These are phyloP conservation scores for Citrus reticulata DNA, from an alignment of 345 rosid species.

Conservation along the genomic window DNA sequence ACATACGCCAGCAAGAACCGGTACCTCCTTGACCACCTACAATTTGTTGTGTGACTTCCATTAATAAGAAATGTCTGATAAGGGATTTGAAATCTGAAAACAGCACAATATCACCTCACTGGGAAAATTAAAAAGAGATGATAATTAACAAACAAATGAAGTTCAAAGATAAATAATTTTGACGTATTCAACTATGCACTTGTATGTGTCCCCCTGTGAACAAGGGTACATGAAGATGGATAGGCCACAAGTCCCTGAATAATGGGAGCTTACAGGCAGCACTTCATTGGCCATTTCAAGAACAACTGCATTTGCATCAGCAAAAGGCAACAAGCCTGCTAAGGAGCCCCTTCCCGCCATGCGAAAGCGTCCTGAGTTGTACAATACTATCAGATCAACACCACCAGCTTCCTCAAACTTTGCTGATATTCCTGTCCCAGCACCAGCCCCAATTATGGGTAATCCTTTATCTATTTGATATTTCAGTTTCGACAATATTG, in stretches of 20 bases:
- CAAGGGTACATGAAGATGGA: background rate
- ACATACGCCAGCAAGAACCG: slow-evolving; percentile 96
- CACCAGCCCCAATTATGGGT: slow-evolving; percentile 96
- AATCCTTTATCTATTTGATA: slow-evolving; percentile 63
- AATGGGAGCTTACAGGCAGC: slow-evolving; percentile 60
- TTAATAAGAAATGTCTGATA: background rate
- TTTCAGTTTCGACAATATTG: slow-evolving; percentile 60
- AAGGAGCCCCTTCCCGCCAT: slow-evolving; percentile 99
- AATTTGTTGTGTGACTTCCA: slow-evolving; percentile 13
- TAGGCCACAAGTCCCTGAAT: background rate
- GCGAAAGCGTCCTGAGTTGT: slow-evolving; percentile 94
- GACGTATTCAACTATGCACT: background rate
- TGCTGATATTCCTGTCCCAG: slow-evolving; percentile 98
- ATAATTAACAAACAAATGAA: background rate
- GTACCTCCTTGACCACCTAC: slow-evolving; percentile 78
- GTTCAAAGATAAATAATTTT: background rate
- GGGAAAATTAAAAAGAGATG: background rate
- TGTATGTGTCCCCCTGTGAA: background rate
- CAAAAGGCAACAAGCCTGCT: slow-evolving; percentile 90
- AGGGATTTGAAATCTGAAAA: background rate
- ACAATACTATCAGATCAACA: slow-evolving; percentile 78
- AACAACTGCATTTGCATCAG: slow-evolving; percentile 89
- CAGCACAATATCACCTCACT: background rate
- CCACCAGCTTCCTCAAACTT: slow-evolving; percentile 99
- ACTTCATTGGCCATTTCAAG: slow-evolving; percentile 97